These are phyloP conservation scores for Alternaria ethzedia DNA, from an alignment of 2,329 filamentous ascomycete species.

Conservation along the genomic window DNA sequence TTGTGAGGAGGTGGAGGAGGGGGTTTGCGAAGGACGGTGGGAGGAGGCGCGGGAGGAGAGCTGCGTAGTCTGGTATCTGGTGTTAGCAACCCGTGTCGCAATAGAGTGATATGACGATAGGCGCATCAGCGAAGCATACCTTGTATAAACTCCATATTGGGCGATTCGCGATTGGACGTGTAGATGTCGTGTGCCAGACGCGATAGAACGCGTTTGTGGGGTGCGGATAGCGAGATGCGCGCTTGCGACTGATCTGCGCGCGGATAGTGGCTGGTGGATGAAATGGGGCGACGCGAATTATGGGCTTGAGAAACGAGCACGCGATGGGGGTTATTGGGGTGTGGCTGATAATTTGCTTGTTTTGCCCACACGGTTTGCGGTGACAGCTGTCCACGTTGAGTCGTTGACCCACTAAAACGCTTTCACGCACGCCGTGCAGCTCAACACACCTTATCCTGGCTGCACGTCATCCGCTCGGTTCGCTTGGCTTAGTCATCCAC, in stretches of 20 bases:
- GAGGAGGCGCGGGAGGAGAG: conserved; percentile 39
- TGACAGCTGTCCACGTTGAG: conserved; percentile 22
- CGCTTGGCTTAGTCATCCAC: conserved; percentile 9
- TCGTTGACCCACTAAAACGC: conserved; percentile 9
- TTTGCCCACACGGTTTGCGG: conserved; percentile 13
- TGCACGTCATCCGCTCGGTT: conserved; percentile 18
- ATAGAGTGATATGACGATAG: not conserved
- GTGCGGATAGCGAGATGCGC: not conserved
- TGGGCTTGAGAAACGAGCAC: not conserved
- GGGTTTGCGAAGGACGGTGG: conserved; percentile 40
- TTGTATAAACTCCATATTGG: conserved; percentile 42
- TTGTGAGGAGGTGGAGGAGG: conserved; percentile 37
- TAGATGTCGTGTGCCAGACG: conserved; percentile 15
- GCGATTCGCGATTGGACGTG: conserved; percentile 10
- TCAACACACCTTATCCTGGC: conserved; percentile 10
- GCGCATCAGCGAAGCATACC: conserved; percentile 12
- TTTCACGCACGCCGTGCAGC: conserved; percentile 1
- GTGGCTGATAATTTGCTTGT: conserved; percentile 1
- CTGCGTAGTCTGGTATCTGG: conserved; percentile 37
- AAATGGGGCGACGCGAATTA: not conserved
- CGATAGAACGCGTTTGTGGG: conserved; percentile 20
- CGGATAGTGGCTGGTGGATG: not conserved
- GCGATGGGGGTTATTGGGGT: not conserved
- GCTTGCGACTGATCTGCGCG: not conserved
- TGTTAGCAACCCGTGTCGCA: conserved; percentile 14